Evolutionary conservation across 179 eudicot genomes (phyloP).

Genomic region (Pouteria campechiana): DNA sequence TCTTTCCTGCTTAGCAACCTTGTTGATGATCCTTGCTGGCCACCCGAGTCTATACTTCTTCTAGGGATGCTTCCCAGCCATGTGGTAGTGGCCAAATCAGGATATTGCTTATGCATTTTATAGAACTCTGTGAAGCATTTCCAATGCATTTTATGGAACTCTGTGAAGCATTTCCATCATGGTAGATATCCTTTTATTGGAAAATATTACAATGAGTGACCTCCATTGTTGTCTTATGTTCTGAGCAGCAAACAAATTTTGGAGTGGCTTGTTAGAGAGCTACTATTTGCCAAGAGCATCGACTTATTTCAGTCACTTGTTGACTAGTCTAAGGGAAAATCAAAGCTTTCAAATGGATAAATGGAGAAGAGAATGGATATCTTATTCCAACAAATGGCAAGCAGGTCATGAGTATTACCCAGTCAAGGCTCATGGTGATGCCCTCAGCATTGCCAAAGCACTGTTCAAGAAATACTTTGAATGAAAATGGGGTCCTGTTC

Average conservation of each 20-base stretch:
- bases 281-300: slow-evolving; percentile 96
- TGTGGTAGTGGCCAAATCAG: no score
- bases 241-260: slow-evolving; percentile 74
- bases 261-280: slow-evolving; percentile 79
- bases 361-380: slow-evolving; percentile 94
- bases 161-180: background rate
- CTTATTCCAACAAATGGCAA: slow-evolving; percentile 87
- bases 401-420: slow-evolving; percentile 46
- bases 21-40: no score
- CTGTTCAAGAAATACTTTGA: slow-evolving; percentile 50
- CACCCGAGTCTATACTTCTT: no score
- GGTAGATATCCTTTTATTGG: background rate
- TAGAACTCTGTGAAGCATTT: background rate
- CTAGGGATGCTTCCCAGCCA: no score
- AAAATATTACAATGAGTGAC: no score
- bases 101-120: no score
- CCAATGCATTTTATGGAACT: no score
- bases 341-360: slow-evolving; percentile 43
- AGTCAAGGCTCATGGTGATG: slow-evolving; percentile 57
- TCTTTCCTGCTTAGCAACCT: background rate
- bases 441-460: slow-evolving; percentile 46
- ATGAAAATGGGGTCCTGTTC: slow-evolving; percentile 4
- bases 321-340: slow-evolving; percentile 37
- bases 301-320: slow-evolving; percentile 49
- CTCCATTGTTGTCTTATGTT: background rate